These are phyloP conservation scores for Termitomyces sp. DNA, from an alignment of 768 basidiomycete species.

Conservation along the genomic window DNA sequence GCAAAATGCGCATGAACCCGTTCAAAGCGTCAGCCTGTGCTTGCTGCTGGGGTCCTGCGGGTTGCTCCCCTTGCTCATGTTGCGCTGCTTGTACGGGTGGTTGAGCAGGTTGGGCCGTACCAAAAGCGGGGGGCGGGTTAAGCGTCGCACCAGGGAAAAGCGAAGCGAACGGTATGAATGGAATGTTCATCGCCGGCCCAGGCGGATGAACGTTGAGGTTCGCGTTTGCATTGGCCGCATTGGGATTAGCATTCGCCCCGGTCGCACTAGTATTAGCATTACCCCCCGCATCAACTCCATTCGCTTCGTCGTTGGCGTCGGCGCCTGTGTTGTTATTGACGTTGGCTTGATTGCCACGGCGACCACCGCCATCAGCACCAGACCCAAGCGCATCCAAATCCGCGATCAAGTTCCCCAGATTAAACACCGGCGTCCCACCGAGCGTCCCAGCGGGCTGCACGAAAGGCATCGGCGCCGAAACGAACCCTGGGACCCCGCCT, in stretches of 20 bases:
- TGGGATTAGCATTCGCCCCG: not conserved
- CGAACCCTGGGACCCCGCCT: not conserved
- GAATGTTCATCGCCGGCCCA: slow-evolving; percentile 1
- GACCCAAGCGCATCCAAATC: not conserved
- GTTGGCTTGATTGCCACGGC: not conserved
- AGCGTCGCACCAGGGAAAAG: slow-evolving; percentile 1
- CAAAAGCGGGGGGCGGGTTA: not conserved
- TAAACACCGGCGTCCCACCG: not conserved
- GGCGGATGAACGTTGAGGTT: not conserved
- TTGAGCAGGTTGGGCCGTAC: not conserved
- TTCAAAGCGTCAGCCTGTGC: not conserved
- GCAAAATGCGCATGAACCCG: not conserved
- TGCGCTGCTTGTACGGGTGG: not conserved
- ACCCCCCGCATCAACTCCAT: not conserved
- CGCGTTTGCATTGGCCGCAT: not conserved
- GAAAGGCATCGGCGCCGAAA: not conserved
- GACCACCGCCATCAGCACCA: not conserved
- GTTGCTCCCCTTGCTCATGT: not conserved
- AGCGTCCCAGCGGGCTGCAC: not conserved
- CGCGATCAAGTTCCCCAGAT: not conserved
- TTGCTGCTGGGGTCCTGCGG: not conserved
- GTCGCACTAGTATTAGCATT: not conserved
- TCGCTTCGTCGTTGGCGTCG: not conserved
- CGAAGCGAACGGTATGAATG: not conserved
- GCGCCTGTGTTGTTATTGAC: not conserved